Evolutionary conservation across 768 basidiomycete genomes (phyloP), one percentile per base, ranked within the genome.

Genomic region (Podaxis sp.): DNA sequence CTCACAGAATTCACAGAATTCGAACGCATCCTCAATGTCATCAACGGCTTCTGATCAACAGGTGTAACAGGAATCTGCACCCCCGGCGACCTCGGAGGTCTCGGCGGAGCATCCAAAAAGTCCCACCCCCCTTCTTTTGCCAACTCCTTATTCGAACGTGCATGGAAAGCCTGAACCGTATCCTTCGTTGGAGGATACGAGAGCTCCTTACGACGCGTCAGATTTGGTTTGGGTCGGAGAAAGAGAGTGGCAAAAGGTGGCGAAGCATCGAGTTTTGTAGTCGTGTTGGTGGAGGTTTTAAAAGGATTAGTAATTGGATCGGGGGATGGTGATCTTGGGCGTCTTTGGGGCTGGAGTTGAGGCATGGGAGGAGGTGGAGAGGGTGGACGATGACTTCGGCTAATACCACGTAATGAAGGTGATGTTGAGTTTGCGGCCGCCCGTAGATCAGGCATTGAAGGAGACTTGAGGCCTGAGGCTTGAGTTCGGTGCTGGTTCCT

Each of bases 391-490:
- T 18, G 59, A 37, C 18, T 36, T 53, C 28, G 50, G 18, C 27
- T 35, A 23, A 21, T 10, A 46, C 28, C 1, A 53, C 18, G 38
- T 28, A 28, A 36, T 14, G 40, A 14, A 5, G 5, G 5, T 21
- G 28, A n/a, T 21, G 36, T n/a, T 11, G 16, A 9, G 21, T 32
- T 36, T 9, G 21, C 27, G 13, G 21, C 36, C 11, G 48, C 16
- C 13, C 50, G 57, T 44, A 60, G 51, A 25, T 60, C 59, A n/a
- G 59, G 59, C 40, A 60, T 46, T 11, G 59, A 60, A 11, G 59
- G 51, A 5, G 59, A 60, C 32, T 16, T 40, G 32, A 60, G 59
- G 2, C 32, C 18, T 27, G 18, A 10, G 1, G 10, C 21, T 32
- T 28, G 59, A 18, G 21, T 25, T 53, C 47, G 47, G 18, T 38